Conservation (phyloP, 257 asterid species). For the Scutellaria barbata region DNA sequence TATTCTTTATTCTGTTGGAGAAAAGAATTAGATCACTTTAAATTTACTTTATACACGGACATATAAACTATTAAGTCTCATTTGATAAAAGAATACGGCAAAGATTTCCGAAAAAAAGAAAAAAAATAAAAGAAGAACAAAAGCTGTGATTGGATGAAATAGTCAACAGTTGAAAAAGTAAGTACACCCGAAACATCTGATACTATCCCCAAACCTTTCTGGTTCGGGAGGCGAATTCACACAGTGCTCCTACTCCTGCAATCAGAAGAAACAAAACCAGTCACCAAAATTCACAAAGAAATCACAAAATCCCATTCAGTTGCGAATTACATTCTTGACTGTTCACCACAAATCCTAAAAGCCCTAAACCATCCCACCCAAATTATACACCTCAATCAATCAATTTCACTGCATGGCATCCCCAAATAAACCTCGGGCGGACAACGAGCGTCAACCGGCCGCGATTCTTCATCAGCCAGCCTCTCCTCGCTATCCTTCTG, state of each 20-base stretch:
- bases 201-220: slow-evolving; percentile 26
- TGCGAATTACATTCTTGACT: slow-evolving; percentile 2
- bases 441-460: slow-evolving; percentile 46
- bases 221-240: slow-evolving; percentile 22
- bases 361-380: slow-evolving; percentile 24
- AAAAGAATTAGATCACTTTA: too few species aligned
- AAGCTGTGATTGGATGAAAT: background rate
- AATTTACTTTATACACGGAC: too few species aligned
- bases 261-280: slow-evolving; percentile 5
- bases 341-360: slow-evolving; percentile 30
- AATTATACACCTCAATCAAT: background rate
- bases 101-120: too few species aligned
- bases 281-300: slow-evolving; percentile 9
- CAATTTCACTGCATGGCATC: slow-evolving; percentile 54
- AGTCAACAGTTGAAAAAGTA: slow-evolving; percentile 17
- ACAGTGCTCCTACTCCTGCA: slow-evolving; percentile 5
- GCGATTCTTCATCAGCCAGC: slow-evolving; percentile 70
- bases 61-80: too few species aligned
- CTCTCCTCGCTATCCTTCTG: slow-evolving; percentile 63
- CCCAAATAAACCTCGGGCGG: slow-evolving; percentile 47
- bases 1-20: too few species aligned
- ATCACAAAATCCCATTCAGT: slow-evolving; percentile 6
- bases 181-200: slow-evolving; percentile 34
- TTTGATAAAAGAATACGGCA: too few species aligned
- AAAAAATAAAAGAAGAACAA: too few species aligned